These are phyloP conservation scores for Calonectria crousiana DNA, from an alignment of 2,329 filamentous ascomycete species.

Conservation along the genomic window DNA sequence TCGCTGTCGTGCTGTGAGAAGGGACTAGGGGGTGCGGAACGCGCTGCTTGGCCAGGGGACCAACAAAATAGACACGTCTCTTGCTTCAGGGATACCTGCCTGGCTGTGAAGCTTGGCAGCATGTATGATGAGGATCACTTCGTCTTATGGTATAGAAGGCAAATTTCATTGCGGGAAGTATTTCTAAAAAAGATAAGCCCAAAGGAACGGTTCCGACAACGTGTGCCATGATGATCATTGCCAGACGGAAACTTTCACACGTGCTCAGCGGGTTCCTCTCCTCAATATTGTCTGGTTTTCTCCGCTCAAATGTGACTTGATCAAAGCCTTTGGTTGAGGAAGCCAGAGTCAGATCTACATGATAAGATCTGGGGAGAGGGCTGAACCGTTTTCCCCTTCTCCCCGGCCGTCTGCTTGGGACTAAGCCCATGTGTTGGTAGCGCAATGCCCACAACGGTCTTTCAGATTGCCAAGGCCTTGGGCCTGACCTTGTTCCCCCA, in stretches of 20 bases:
- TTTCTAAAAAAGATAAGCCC: slow-evolving; percentile 17
- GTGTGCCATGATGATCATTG: slow-evolving; percentile 22
- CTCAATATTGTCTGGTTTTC: not conserved
- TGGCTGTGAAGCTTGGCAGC: slow-evolving; percentile 20
- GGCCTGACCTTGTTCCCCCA: slow-evolving; percentile 10
- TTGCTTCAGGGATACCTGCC: not conserved
- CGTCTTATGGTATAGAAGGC: slow-evolving; percentile 2
- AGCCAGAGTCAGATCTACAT: not conserved
- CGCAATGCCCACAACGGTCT: slow-evolving; percentile 12
- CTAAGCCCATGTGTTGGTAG: slow-evolving; percentile 3
- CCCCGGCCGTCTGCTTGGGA: slow-evolving; percentile 9
- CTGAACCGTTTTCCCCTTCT: slow-evolving; percentile 2
- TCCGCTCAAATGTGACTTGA: slow-evolving; percentile 4
- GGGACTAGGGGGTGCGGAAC: slow-evolving; percentile 25
- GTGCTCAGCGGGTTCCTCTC: slow-evolving; percentile 12
- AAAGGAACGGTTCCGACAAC: slow-evolving; percentile 17
- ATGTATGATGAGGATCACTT: slow-evolving; percentile 19
- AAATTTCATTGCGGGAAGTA: slow-evolving; percentile 13
- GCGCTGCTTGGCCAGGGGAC: not conserved
- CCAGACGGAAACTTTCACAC: slow-evolving; percentile 14
- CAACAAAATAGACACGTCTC: not conserved
- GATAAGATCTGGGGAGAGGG: slow-evolving; percentile 17
- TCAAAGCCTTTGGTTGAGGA: not conserved
- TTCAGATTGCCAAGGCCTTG: slow-evolving; percentile 8
- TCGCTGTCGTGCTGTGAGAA: not conserved